Base-by-base conservation (phyloP, 352 stramenopile species). In the Phytopythium litorale region DNA sequence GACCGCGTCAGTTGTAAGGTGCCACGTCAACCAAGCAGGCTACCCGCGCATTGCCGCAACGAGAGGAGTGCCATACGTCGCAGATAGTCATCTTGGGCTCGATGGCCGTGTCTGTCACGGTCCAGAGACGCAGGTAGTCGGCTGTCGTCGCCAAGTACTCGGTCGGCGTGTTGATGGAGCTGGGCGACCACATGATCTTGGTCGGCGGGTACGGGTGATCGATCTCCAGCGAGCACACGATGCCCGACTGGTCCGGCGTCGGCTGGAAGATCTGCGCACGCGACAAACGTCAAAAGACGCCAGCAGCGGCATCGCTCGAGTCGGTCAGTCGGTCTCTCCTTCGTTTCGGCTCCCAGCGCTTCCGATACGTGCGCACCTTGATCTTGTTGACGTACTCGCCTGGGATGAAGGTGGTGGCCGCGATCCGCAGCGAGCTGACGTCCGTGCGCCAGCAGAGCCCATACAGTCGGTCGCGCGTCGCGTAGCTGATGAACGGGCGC, bases 381-480 rank as follows among this genome's bases (percentile, higher is more conserved):
- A 96, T 79, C 53, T 93, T 93, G 75, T 96, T 96, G 56, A 84
- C 77, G 69, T 96, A 96, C 66, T 93, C 84, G 55, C 84, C 84
- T 4, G 79, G 68, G 54, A 94, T 93, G 68, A 92, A 92, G 7
- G 83, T 91, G 25, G 85, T 89, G 35, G 75, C 78, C 13, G 83
- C 85, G 30, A 94, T 75, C 23, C 83, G 81, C 61, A 91, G 71
- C 25, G 75, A 76, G 46, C 67, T 88, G 15, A 77, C 49, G 23
- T 88, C 75, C 0, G 81, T 86, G 16, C 77, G 66, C 85, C 85
- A 94, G 63, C 83, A 91, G 30, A 94, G 79, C 15, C 85, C 85
- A 65, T 92, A 91, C 23, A 94, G 70, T 15, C 81, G 76, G 43
- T 90, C 71, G 21, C 75, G 70, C 54, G 85, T 78, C 37, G 56